A percentile compares a stretch with the other conserved stretches of the same genome.
Evolutionary conservation across 2,329 filamentous ascomycete species (phyloP).

Genomic region (Thermomyces lanuginosus): DNA sequence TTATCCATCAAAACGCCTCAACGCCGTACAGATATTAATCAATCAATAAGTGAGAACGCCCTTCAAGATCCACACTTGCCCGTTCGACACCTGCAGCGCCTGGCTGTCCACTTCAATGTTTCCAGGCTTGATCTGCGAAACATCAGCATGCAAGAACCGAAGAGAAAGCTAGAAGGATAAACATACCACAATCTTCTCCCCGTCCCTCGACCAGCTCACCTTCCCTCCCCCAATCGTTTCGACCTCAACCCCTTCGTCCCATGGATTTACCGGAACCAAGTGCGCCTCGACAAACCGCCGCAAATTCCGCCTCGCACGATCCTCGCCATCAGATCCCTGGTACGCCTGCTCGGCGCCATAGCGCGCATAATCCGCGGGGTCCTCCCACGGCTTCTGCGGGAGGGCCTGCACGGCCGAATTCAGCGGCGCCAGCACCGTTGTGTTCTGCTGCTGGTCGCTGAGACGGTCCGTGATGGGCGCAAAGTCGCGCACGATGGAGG

Average conservation of each 20-base stretch:
- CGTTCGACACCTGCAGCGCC: conserved; percentile 64
- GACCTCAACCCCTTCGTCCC: conserved; percentile 50
- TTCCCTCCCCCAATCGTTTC: conserved; percentile 52
- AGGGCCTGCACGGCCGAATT: conserved; percentile 66
- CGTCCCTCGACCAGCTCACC: conserved; percentile 64
- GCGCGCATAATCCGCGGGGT: conserved; percentile 53
- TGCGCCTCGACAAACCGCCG: conserved; percentile 73
- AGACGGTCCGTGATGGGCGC: conserved; percentile 52
- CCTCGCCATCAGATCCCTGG: conserved; percentile 55
- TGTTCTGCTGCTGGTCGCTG: conserved; percentile 48
- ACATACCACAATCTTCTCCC: conserved; percentile 49
- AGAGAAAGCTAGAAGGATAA: conserved; percentile 2
- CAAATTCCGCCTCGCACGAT: conserved; percentile 62
- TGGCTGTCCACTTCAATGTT: conserved; percentile 61
- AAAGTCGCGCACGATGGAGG: conserved; percentile 61
- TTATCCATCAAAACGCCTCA: background rate
- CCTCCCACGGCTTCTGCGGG: conserved; percentile 58
- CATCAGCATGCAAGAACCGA: conserved; percentile 6
- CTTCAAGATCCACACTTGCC: conserved; percentile 68
- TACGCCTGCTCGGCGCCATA: conserved; percentile 54
- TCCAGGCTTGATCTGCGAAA: conserved; percentile 45
- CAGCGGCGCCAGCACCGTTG: conserved; percentile 72
- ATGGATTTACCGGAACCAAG: conserved; percentile 58
- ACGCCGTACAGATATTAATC: background rate
- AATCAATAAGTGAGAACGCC: conserved; percentile 39